A percentile compares a stretch with the other conserved stretches of the same genome.
phyloP scores from a whole-genome alignment of 2,329 filamentous ascomycete species.

The Lasiodiplodia theobromae region DNA sequence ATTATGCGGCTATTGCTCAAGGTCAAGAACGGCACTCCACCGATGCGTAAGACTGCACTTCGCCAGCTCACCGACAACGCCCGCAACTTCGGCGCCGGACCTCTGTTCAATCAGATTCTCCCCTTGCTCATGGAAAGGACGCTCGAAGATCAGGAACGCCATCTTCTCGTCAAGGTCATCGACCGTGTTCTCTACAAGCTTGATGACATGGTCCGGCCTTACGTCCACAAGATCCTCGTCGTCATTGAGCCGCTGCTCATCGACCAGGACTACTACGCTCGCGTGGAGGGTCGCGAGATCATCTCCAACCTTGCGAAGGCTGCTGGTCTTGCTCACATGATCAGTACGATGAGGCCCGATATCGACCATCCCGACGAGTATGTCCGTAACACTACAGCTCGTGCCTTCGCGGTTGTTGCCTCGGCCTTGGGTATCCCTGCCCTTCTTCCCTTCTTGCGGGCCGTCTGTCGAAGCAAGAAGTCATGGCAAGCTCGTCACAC shows the following conservation, averaged over 20 bases:
- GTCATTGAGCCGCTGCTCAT: conserved; percentile 99
- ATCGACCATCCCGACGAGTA: conserved; percentile 99
- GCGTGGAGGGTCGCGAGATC: conserved; percentile 97
- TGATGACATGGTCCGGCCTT: conserved; percentile 93
- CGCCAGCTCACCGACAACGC: conserved; percentile 98
- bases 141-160: conserved; percentile 95
- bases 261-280: conserved; percentile 98
- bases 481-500: conserved; percentile 98
- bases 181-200: conserved; percentile 98
- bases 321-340: conserved; percentile 97
- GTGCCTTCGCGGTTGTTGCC: conserved; percentile 96
- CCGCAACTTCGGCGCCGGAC: conserved; percentile 89
- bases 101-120: conserved; percentile 96
- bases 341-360: conserved; percentile 98
- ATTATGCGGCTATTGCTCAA: conserved; percentile 97
- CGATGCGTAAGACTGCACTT: conserved; percentile 97
- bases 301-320: conserved; percentile 98
- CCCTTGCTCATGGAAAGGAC: conserved; percentile 98
- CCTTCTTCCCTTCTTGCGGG: conserved; percentile 90
- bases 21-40: conserved; percentile 98
- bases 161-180: conserved; percentile 98
- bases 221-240: conserved; percentile 97
- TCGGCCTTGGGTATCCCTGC: conserved; percentile 96
- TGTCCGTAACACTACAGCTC: conserved; percentile 94
- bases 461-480: conserved; percentile 97